Conservation (phyloP, 345 rosid genomes). For the Rhodomyrtus tomentosa region DNA sequence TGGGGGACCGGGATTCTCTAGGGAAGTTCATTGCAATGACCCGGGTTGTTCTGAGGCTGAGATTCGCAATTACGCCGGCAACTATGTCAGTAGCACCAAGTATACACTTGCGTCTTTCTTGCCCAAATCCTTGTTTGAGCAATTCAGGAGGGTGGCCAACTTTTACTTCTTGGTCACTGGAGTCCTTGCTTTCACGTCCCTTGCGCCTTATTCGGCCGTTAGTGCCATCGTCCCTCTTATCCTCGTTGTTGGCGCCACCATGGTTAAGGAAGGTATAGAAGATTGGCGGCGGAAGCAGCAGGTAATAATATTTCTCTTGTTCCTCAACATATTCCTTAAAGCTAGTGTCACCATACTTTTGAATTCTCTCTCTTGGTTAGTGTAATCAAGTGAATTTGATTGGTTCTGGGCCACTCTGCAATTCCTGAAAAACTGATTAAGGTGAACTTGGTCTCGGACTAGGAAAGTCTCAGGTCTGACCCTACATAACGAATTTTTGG, state of each 20-base stretch:
- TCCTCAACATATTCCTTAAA: neutral
- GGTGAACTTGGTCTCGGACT: neutral
- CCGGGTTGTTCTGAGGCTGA: slow-evolving; percentile 55
- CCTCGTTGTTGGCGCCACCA: slow-evolving; percentile 66
- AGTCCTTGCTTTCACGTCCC: slow-evolving; percentile 55
- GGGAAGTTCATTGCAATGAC: slow-evolving; percentile 72
- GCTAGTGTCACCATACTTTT: neutral
- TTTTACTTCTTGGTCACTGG: slow-evolving; percentile 75
- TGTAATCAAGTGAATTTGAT: neutral
- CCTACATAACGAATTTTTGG: neutral
- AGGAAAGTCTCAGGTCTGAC: neutral
- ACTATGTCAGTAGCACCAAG: slow-evolving; percentile 70
- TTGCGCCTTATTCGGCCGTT: slow-evolving; percentile 63
- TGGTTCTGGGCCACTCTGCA: neutral
- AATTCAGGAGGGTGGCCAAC: slow-evolving; percentile 92
- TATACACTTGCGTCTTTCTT: slow-evolving; percentile 67
- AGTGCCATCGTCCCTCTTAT: slow-evolving; percentile 69
- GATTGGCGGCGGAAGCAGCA: slow-evolving; percentile 76
- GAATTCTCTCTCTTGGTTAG: neutral
- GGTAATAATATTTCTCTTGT: slow-evolving; percentile 21
- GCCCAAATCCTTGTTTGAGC: slow-evolving; percentile 94
- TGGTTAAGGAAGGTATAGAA: slow-evolving; percentile 87
- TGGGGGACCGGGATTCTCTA: slow-evolving; percentile 78
- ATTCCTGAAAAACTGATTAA: neutral
- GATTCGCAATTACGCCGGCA: slow-evolving; percentile 31